These are phyloP conservation scores for Ilyonectria robusta DNA, from an alignment of 2,329 filamentous ascomycete species.

Conservation along the genomic window DNA sequence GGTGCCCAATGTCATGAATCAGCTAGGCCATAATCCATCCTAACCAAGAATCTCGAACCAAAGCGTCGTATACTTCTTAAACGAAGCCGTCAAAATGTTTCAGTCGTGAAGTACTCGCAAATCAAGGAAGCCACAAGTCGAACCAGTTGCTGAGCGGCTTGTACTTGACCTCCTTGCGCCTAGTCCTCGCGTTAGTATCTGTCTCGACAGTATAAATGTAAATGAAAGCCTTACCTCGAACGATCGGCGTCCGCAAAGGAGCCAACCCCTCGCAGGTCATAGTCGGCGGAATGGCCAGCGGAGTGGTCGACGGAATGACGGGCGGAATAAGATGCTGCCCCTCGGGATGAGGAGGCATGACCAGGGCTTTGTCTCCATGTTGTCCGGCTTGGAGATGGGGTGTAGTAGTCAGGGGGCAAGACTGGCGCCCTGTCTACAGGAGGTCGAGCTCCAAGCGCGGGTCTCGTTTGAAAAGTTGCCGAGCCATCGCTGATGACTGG, in stretches of 20 bases:
- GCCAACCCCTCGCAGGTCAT: conserved; percentile 44
- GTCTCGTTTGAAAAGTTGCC: conserved; percentile 36
- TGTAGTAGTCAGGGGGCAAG: conserved; percentile 34
- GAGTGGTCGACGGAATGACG: conserved; percentile 1
- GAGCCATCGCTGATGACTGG: conserved; percentile 46
- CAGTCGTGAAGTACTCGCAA: conserved; percentile 15
- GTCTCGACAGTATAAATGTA: background rate
- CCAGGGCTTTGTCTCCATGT: conserved; percentile 16
- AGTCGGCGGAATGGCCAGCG: conserved; percentile 22
- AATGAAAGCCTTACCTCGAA: conserved; percentile 19
- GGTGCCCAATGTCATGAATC: background rate
- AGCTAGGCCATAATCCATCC: background rate
- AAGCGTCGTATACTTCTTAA: conserved; percentile 1
- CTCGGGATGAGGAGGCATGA: conserved; percentile 33
- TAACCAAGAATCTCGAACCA: background rate
- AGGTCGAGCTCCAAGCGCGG: conserved; percentile 29
- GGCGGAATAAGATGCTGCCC: conserved; percentile 23
- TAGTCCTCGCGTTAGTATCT: conserved; percentile 13
- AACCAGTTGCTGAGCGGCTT: conserved; percentile 49
- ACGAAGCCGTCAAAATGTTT: background rate
- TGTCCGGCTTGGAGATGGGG: conserved; percentile 27
- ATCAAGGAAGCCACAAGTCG: conserved; percentile 45
- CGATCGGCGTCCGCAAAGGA: conserved; percentile 37
- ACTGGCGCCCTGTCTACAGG: conserved; percentile 30
- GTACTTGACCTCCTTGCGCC: conserved; percentile 45